Evolutionary conservation across 1,284 basidiomycete species (phyloP).

Genomic region (Trametes pubescens): DNA sequence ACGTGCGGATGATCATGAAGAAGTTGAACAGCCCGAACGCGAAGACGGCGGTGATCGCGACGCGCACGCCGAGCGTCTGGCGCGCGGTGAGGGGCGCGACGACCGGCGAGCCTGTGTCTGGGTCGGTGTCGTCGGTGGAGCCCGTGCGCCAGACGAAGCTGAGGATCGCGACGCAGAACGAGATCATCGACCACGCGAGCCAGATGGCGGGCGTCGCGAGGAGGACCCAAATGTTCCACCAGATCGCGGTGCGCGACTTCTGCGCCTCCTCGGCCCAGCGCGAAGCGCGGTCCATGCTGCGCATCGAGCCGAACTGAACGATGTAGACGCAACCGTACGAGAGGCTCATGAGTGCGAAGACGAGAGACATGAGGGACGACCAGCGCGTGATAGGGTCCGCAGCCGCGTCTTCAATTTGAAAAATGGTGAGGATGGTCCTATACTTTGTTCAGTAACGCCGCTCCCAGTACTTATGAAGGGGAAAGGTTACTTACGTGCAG

Average conservation of each 20-base stretch:
- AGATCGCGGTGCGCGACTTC: slow-evolving; percentile 66
- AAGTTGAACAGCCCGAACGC: slow-evolving; percentile 70
- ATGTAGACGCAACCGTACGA: slow-evolving; percentile 82
- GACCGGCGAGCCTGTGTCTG: slow-evolving; percentile 25
- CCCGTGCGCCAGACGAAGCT: slow-evolving; percentile 79
- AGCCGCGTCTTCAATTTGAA: slow-evolving; percentile 68
- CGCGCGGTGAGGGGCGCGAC: slow-evolving; percentile 38
- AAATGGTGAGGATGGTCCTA: slow-evolving; percentile 79
- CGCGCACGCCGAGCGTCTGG: slow-evolving; percentile 59
- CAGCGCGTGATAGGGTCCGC: slow-evolving; percentile 73
- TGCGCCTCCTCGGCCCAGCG: slow-evolving; percentile 83
- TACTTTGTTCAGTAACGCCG: slow-evolving; percentile 1
- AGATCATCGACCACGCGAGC: slow-evolving; percentile 80
- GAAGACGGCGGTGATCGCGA: slow-evolving; percentile 64
- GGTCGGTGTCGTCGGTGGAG: slow-evolving; percentile 48
- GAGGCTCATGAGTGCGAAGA: slow-evolving; percentile 76
- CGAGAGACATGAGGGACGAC: slow-evolving; percentile 69
- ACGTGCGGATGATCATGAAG: slow-evolving; percentile 64
- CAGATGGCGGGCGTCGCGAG: slow-evolving; percentile 78
- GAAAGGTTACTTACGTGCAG: slow-evolving; percentile 69
- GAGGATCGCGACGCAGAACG: slow-evolving; percentile 73
- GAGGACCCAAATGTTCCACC: slow-evolving; percentile 86
- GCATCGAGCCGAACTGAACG: slow-evolving; percentile 80
- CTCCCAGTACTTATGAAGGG: not conserved
- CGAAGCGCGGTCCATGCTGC: slow-evolving; percentile 77